phyloP scores from a whole-genome alignment of 768 basidiomycete genomes.

The Boletus vinaceobasis region DNA sequence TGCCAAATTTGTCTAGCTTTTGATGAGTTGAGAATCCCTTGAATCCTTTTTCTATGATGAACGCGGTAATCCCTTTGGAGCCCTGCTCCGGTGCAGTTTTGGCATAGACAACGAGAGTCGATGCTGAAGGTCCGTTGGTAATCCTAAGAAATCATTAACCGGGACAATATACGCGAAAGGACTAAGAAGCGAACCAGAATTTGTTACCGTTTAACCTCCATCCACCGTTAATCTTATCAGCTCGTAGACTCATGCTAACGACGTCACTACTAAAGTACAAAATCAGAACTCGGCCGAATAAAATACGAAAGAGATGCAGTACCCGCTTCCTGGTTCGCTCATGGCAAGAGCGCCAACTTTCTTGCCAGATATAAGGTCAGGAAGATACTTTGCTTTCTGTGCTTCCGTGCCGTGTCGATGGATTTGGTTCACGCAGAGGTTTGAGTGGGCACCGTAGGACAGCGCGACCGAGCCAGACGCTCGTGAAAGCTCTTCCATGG shows the following conservation, averaged over 20 bases:
- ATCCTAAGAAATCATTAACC: constrained; percentile 55
- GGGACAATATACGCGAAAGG: not conserved
- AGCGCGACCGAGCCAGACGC: constrained; percentile 91
- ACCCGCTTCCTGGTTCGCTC: constrained; percentile 87
- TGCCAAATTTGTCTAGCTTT: constrained; percentile 93
- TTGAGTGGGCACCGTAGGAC: constrained; percentile 90
- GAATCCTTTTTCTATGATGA: constrained; percentile 82
- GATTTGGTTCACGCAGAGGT: constrained; percentile 85
- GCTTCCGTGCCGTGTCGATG: constrained; percentile 77
- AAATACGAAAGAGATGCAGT: not conserved
- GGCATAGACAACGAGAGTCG: constrained; percentile 90
- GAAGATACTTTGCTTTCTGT: constrained; percentile 81
- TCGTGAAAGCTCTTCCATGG: constrained; percentile 91
- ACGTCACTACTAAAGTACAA: constrained; percentile 63
- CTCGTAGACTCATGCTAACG: constrained; percentile 86
- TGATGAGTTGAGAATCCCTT: constrained; percentile 85
- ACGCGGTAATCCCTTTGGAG: constrained; percentile 89
- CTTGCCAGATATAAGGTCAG: constrained; percentile 72
- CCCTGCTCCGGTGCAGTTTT: constrained; percentile 76
- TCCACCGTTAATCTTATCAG: constrained; percentile 72
- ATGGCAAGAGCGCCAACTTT: constrained; percentile 91
- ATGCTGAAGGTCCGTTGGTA: constrained; percentile 90
- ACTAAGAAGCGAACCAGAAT: constrained; percentile 63
- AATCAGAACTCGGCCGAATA: not conserved
- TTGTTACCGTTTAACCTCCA: constrained; percentile 87